Evolutionary conservation across 768 basidiomycete genomes (phyloP), one percentile per base, ranked within the genome.

Genomic region (Epithele typhae): DNA sequence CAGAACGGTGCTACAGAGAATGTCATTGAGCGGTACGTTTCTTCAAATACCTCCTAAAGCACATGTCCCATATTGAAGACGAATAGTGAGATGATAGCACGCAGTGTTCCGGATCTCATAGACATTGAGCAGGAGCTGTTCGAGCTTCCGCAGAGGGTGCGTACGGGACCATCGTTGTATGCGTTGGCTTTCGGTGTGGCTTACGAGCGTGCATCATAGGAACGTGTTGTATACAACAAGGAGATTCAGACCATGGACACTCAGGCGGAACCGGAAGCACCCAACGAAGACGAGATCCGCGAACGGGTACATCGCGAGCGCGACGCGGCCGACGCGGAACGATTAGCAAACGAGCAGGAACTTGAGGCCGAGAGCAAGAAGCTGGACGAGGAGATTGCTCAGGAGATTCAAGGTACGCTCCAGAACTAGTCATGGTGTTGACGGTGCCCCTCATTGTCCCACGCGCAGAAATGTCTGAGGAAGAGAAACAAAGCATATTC

Each of bases 121-220:
- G 90, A 95, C 54, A 75, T 89, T 15, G 88, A 92, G 53, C 84
- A 91, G 59, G 93, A 96, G 60, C 69, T 96, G 5, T 95, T 91
- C 55, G 92, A 94, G 57, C 68, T 93, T 10, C 92, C 92, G 2
- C 82, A 86, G 58, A 91, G 87, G 72, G 92, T 91, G n/a, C 22
- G 58, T 46, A 3, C n/a, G n/a, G n/a, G n/a, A n/a, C n/a, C n/a
- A n/a, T n/a, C n/a, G n/a, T n/a, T n/a, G n/a, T n/a, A n/a, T n/a
- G n/a, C n/a, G n/a, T n/a, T n/a, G n/a, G n/a, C n/a, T n/a, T n/a
- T n/a, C n/a, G n/a, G n/a, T 30, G 27, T 30, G 27, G 27, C 27
- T n/a, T n/a, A 30, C 14, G 27, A 30, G 7, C 27, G 7, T 30
- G 14, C 27, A 30, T 30, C 8, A 37, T 57, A 85, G 86, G 86